phyloP scores from a whole-genome alignment of 352 stramenopile genomes.

The Plasmopara halstedii region DNA sequence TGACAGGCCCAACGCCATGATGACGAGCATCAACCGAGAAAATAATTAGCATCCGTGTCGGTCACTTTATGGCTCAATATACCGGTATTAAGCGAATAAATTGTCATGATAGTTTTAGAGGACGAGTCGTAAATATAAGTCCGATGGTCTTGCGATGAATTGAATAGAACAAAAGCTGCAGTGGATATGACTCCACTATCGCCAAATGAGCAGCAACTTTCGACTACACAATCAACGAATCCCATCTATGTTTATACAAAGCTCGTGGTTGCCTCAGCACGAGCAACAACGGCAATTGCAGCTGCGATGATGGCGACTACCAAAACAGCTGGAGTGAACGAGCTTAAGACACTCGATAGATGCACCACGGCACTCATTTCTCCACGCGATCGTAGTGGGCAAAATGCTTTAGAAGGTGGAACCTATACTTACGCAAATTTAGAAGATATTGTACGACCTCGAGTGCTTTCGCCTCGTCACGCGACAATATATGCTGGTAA shows the following conservation, averaged over 20 bases:
- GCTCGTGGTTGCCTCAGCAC: constrained; percentile 32
- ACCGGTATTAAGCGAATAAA: constrained; percentile 12
- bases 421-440: constrained; percentile 8
- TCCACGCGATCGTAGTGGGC: constrained; percentile 11
- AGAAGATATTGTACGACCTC: constrained; percentile 16
- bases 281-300: constrained; percentile 35
- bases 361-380: constrained; percentile 26
- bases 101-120: constrained; percentile 17
- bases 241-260: constrained; percentile 43
- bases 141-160: not conserved
- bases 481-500: constrained; percentile 1
- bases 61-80: not conserved
- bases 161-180: too few species aligned
- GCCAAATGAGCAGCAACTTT: constrained; percentile 3
- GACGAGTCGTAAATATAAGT: constrained; percentile 5
- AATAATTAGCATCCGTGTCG: constrained; percentile 64
- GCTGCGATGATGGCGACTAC: constrained; percentile 36
- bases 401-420: constrained; percentile 8
- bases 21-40: constrained; percentile 76
- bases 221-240: constrained; percentile 26
- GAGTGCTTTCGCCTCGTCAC: constrained; percentile 1
- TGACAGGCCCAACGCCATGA: constrained; percentile 60
- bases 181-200: constrained; percentile 5
- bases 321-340: constrained; percentile 17
- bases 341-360: constrained; percentile 27